Evolutionary conservation across 768 basidiomycete species (phyloP).

Genomic region (Leccinum fibrillosum): DNA sequence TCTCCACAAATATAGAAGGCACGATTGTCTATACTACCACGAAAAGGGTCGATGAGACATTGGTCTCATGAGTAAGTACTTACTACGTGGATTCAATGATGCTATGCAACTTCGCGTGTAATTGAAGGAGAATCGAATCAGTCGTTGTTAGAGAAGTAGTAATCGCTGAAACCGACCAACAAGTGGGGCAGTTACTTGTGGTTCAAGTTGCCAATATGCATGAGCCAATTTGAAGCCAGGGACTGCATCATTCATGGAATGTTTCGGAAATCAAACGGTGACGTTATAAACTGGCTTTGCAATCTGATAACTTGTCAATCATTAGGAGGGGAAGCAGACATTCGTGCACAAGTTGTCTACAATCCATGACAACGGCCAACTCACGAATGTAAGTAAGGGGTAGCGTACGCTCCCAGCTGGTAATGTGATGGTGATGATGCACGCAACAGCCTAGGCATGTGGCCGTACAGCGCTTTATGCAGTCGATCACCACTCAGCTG

Average conservation of each 20-base stretch:
- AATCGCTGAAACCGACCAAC: too few species aligned
- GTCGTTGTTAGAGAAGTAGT: too few species aligned
- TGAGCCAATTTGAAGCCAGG: not conserved
- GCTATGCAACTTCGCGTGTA: too few species aligned
- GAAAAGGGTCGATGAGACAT: constrained; percentile 12
- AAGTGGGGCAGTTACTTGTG: too few species aligned
- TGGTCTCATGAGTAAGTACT: not conserved
- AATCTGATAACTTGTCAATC: not conserved
- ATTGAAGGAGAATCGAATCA: not conserved
- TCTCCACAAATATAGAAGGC: constrained; percentile 11
- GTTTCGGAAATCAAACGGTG: not conserved
- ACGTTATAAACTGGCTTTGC: not conserved
- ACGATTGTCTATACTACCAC: too few species aligned
- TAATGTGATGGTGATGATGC: constrained; percentile 1
- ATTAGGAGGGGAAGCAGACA: not conserved
- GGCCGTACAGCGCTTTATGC: constrained; percentile 32
- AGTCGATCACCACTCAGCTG: constrained; percentile 43
- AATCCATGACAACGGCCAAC: not conserved
- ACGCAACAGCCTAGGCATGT: constrained; percentile 8
- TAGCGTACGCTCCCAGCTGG: constrained; percentile 4
- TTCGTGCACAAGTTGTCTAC: not conserved
- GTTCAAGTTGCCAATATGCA: too few species aligned
- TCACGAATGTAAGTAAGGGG: constrained; percentile 11
- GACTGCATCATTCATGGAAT: not conserved
- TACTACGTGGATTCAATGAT: not conserved